Base-by-base conservation (phyloP, 1,284 basidiomycete genomes). In the Porodaedalea pini region DNA sequence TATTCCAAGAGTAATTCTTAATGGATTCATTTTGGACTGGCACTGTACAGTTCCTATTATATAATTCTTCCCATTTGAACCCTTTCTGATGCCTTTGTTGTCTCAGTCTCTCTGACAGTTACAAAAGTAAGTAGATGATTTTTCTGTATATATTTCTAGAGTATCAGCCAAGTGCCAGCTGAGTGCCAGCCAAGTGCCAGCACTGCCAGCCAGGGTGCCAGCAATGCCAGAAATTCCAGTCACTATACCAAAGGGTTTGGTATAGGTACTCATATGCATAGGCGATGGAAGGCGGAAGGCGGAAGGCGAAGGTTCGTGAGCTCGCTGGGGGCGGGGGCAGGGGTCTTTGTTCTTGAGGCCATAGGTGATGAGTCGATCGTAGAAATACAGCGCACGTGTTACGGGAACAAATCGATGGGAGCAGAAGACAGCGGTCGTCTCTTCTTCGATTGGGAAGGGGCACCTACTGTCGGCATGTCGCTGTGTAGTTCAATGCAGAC, bases 401-500 rank as follows among this genome's bases (percentile, higher is more conserved):
- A 87, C 86, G 49, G 98, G 86, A 59, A 99, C 87, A 71, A 97
- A 96, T 23, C 91, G 85, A 69, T 99, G 95, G 1, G 91, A 87
- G 0, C 92, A 88, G 71, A 98, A 98, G 13, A 93, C 81, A 23
- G 89, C 88, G 1, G 85, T 90, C 1, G 85, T 78, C 49, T 76
- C 80, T 56, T 88, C 85, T 57, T 86, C 83, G 52, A 83, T n/a
- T 56, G 53, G 32, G 50, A 61, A 54, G 39, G 40, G 55, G 54
- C 54, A 11, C 47, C 47, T 1, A 75, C 73, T 13, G 76, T 78
- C 8, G 77, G 80, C 65, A 85, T 83, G 47, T 78, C 79, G 39
- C 85, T 85, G 0, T 80, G 80, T 57, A 94, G 81, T 0, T 87
- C 79, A 59, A 97, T 87, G 53, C 86, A 82, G 15, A 94, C 83